Evolutionary conservation across 495 filamentous ascomycete species (phyloP).

Genomic region (Podospora tetraspora): DNA sequence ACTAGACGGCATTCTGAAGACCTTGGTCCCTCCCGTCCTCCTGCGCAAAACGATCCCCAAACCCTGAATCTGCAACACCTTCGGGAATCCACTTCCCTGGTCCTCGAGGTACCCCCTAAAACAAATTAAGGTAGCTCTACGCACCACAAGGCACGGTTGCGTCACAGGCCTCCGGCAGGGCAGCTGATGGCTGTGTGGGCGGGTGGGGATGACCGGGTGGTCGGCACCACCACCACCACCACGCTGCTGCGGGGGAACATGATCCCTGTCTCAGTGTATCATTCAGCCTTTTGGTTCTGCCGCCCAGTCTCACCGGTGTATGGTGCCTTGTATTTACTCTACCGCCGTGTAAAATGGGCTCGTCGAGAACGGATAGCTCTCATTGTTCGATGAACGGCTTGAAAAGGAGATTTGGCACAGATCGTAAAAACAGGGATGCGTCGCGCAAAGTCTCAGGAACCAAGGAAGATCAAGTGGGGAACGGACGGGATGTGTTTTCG

Average conservation of each 20-base stretch:
- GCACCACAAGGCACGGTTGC: neutral
- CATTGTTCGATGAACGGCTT: neutral
- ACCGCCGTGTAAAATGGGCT: no score
- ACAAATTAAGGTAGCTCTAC: no score
- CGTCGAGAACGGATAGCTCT: neutral
- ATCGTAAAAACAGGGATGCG: neutral
- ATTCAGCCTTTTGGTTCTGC: neutral
- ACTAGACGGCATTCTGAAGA: no score
- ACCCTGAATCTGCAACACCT: neutral
- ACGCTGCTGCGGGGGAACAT: neutral
- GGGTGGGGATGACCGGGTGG: neutral
- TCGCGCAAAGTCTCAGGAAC: neutral
- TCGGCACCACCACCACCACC: neutral
- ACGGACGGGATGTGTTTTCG: neutral
- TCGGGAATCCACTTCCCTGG: neutral
- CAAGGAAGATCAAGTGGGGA: neutral
- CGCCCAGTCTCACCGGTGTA: neutral
- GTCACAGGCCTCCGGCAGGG: neutral
- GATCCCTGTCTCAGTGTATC: neutral
- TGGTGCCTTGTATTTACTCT: neutral
- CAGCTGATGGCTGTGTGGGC: neutral
- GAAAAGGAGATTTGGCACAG: neutral
- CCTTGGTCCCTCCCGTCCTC: neutral
- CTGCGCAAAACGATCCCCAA: neutral
- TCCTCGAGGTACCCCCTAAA: neutral